Conservation (phyloP, 306 rosid genomes). For the Gastrolobium villosum region DNA sequence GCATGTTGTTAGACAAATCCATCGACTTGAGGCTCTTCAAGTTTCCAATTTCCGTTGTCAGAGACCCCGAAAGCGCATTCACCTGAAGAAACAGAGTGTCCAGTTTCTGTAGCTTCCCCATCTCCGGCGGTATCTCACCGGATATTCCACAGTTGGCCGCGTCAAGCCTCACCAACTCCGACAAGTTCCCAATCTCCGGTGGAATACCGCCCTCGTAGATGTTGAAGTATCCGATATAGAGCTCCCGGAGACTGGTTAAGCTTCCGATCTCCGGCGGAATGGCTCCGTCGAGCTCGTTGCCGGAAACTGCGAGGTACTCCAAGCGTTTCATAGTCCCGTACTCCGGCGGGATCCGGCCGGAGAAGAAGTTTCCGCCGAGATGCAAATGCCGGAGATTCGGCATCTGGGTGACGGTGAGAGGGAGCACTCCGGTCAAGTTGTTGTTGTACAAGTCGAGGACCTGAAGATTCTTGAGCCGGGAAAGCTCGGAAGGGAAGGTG, state of each 20-base stretch:
- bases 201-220: constrained; percentile 76
- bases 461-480: constrained; percentile 63
- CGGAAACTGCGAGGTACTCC: constrained; percentile 87
- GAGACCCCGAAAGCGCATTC: constrained; percentile 77
- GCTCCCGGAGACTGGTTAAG: constrained; percentile 73
- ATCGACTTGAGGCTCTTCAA: constrained; percentile 79
- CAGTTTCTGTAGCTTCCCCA: constrained; percentile 75
- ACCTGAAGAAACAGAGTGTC: constrained; percentile 96
- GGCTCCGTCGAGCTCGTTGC: constrained; percentile 74
- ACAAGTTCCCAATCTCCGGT: constrained; percentile 78
- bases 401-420: constrained; percentile 63
- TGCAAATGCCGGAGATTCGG: constrained; percentile 80
- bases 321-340: constrained; percentile 67
- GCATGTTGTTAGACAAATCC: constrained; percentile 89
- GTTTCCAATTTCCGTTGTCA: constrained; percentile 78
- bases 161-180: constrained; percentile 79
- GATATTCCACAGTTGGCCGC: constrained; percentile 82
- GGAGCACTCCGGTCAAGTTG: constrained; percentile 82
- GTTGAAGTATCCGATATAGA: constrained; percentile 85
- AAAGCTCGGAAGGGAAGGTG: constrained; percentile 69
- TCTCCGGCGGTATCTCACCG: constrained; percentile 84
- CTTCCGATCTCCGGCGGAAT: constrained; percentile 90
- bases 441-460: constrained; percentile 88
- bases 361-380: constrained; percentile 85
- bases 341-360: constrained; percentile 83